Conservation (phyloP, 352 stramenopile genomes). For the Phytophthora syringae region DNA sequence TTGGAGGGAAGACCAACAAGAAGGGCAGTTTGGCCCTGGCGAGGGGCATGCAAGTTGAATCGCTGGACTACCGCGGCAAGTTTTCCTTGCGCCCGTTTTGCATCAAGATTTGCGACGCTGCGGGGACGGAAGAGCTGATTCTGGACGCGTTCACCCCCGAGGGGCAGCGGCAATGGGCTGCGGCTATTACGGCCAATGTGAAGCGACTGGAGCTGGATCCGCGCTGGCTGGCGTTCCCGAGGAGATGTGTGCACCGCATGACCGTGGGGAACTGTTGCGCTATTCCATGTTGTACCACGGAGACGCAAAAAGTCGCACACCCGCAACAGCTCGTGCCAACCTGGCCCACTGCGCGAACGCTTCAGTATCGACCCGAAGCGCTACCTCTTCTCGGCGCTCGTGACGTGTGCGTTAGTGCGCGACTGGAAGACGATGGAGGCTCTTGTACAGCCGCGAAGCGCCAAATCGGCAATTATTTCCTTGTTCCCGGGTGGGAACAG, state of each 20-base stretch:
- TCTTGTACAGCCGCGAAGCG: conserved; percentile 46
- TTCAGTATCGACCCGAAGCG: conserved; percentile 63
- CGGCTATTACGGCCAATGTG: conserved; percentile 70
- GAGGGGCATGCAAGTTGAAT: conserved; percentile 43
- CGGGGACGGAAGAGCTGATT: conserved; percentile 57
- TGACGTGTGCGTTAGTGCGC: conserved; percentile 47
- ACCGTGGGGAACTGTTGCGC: conserved; percentile 61
- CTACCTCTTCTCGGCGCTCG: conserved; percentile 57
- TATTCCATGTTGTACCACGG: conserved; percentile 76
- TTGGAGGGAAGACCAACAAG: conserved; percentile 60
- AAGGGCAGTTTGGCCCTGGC: conserved; percentile 55
- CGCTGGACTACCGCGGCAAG: conserved; percentile 70
- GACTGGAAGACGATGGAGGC: conserved; percentile 66
- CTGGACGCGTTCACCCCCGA: no score
- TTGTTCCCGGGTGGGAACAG: conserved; percentile 33
- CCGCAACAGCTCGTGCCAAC: conserved; percentile 33
- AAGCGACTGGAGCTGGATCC: conserved; percentile 64
- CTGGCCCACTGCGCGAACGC: conserved; percentile 39
- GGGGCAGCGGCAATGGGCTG: conserved; percentile 63
- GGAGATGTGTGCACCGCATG: conserved; percentile 59
- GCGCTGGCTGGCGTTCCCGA: conserved; percentile 60
- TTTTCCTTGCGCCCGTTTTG: conserved; percentile 69
- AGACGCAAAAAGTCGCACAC: conserved; percentile 30
- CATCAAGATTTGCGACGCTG: conserved; percentile 58
- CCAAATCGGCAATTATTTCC: conserved; percentile 44